phyloP scores from a whole-genome alignment of 1,284 basidiomycete genomes.

The Malassezia arunalokei region DNA sequence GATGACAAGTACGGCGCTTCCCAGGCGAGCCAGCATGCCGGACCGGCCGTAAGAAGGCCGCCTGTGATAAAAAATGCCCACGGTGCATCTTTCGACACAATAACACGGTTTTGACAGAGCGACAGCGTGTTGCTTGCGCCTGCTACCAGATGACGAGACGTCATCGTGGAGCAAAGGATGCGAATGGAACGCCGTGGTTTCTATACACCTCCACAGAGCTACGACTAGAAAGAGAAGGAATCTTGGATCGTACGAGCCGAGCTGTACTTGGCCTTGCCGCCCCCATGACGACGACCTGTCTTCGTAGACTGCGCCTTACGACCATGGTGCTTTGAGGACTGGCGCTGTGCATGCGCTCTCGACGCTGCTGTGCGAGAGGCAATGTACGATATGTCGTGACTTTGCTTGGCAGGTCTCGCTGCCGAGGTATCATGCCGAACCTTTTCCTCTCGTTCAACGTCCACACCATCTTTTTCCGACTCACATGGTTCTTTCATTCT shows the following conservation, averaged over 20 bases:
- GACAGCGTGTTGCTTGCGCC: background rate
- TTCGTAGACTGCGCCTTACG: constrained; percentile 25
- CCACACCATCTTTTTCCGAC: no score
- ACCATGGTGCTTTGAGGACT: constrained; percentile 27
- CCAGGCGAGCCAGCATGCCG: constrained; percentile 34
- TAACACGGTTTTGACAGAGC: background rate
- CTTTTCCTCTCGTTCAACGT: no score
- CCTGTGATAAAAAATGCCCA: constrained; percentile 20
- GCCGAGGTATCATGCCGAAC: no score
- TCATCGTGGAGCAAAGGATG: background rate
- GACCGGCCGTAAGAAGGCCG: constrained; percentile 22
- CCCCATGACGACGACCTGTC: constrained; percentile 52
- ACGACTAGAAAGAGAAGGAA: background rate
- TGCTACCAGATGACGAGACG: background rate
- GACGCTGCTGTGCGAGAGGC: constrained; percentile 27
- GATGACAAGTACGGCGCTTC: constrained; percentile 28
- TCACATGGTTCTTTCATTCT: no score
- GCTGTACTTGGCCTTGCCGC: constrained; percentile 51
- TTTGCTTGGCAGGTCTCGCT: no score
- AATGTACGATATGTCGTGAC: constrained; percentile 17
- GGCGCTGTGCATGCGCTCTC: constrained; percentile 21
- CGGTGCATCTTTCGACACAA: constrained; percentile 7
- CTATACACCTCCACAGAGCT: background rate
- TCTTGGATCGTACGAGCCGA: constrained; percentile 1
- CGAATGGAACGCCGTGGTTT: no score